Evolutionary conservation across 2,329 filamentous ascomycete species (phyloP).

Genomic region (Penicillium vulpinum): DNA sequence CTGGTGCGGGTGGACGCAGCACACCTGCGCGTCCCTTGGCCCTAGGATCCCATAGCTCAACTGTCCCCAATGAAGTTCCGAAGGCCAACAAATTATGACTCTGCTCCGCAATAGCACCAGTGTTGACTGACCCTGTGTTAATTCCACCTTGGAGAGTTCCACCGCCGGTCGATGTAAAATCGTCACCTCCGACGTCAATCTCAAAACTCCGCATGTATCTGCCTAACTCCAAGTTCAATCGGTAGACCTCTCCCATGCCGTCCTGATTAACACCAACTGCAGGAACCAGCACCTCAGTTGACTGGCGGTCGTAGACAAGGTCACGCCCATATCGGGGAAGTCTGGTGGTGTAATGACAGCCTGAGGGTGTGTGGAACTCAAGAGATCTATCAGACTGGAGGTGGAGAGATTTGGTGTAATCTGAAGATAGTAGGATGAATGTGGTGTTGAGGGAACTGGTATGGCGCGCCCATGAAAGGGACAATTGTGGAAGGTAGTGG

Average conservation of each 20-base stretch:
- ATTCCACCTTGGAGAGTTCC: slow-evolving; percentile 84
- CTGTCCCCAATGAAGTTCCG: slow-evolving; percentile 89
- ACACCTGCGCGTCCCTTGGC: slow-evolving; percentile 79
- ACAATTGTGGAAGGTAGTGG: slow-evolving; percentile 91
- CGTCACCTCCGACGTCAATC: slow-evolving; percentile 83
- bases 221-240: slow-evolving; percentile 86
- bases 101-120: slow-evolving; percentile 79
- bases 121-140: slow-evolving; percentile 80
- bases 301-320: slow-evolving; percentile 76
- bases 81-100: slow-evolving; percentile 91
- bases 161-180: slow-evolving; percentile 64
- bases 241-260: slow-evolving; percentile 86
- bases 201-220: slow-evolving; percentile 94
- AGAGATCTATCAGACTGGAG: slow-evolving; percentile 87
- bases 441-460: slow-evolving; percentile 89
- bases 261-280: slow-evolving; percentile 83
- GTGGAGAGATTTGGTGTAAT: slow-evolving; percentile 93
- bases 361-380: slow-evolving; percentile 88
- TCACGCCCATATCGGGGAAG: slow-evolving; percentile 92
- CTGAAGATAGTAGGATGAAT: slow-evolving; percentile 81
- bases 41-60: slow-evolving; percentile 94
- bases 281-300: slow-evolving; percentile 82
- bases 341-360: slow-evolving; percentile 84
- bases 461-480: slow-evolving; percentile 89
- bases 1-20: slow-evolving; percentile 58